Base-by-base conservation (phyloP, 202 grass and related monocot genomes). In the Zizania palustris region DNA sequence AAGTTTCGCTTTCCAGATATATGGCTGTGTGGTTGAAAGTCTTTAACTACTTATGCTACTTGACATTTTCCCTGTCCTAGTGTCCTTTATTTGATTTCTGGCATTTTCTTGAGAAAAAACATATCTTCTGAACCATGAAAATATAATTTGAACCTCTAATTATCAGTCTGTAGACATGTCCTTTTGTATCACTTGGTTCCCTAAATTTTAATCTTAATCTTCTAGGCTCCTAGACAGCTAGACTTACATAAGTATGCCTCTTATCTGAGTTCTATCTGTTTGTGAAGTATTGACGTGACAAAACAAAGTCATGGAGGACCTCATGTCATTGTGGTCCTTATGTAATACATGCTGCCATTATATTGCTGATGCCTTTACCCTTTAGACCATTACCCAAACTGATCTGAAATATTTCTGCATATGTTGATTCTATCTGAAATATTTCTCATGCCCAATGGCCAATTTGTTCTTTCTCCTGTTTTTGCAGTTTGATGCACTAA, bases 401-500 rank as follows among this genome's bases (percentile, higher is more conserved):
- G 5, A 37, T 60, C 33, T 60, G 22, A 67, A 69, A 43, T 22
- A 7, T 75, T 74, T 37, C 59, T 84, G 7, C 49, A 63, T 44
- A 22, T n/a, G 38, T 63, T 63, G 56, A 69, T 61, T 65, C 21
- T 53, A 37, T 78, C 61, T 68, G 51, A 72, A 73, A 83, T 28
- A 28, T 28, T 28, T 60, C n/a, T 60, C 38, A 57, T 79, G 34
- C 53, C 55, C 40, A 44, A 15, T 74, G 21, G 62, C 15, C 14
- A 37, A 38, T 42, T 45, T 74, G 4, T 41, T 58, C 21, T 65
- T 74, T 65, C 65, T 61, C 42, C 35, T 69, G 28, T 74, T 37
- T 57, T 77, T 87, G 63, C 86, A 97, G 94, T 93, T 92, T 84
- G 85, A 97, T 74, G 91, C 91, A 74, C 53, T 97, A 28, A 83